A percentile compares a stretch with the other conserved stretches of the same genome.
phyloP scores from a whole-genome alignment of 768 basidiomycete species.

The Exidia glandulosa region DNA sequence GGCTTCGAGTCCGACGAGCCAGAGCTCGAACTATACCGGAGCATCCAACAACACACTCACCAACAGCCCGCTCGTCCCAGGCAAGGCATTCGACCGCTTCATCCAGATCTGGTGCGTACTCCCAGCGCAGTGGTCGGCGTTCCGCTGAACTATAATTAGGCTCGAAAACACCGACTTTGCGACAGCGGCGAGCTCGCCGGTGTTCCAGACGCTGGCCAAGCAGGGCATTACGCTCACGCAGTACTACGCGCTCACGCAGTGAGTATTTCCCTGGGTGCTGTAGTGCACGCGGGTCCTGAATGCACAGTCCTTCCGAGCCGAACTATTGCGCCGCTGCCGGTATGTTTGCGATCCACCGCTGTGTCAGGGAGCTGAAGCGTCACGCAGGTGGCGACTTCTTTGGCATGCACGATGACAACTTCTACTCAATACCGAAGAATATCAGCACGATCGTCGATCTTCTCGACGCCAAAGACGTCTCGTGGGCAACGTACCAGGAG shows the following conservation, averaged over 20 bases:
- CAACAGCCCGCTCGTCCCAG: conserved; percentile 26
- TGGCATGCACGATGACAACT: conserved; percentile 34
- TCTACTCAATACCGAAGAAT: conserved; percentile 17
- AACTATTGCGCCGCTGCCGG: conserved; percentile 41
- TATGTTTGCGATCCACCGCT: background rate
- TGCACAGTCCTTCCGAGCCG: conserved; percentile 53
- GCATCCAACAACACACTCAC: conserved; percentile 31
- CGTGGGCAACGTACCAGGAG: conserved; percentile 55
- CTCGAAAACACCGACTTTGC: conserved; percentile 52
- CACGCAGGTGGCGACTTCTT: conserved; percentile 41
- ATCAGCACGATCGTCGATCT: conserved; percentile 50
- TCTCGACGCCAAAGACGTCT: conserved; percentile 42
- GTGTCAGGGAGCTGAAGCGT: background rate
- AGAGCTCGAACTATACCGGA: conserved; percentile 27
- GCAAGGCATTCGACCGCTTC: conserved; percentile 36
- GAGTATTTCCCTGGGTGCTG: background rate
- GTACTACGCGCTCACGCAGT: conserved; percentile 14
- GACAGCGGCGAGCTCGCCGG: conserved; percentile 13
- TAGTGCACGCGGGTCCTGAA: conserved; percentile 26
- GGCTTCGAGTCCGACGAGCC: conserved; percentile 18
- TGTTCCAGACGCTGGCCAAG: conserved; percentile 28
- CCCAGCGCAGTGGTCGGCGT: background rate
- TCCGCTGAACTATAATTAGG: conserved; percentile 32
- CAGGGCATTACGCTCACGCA: conserved; percentile 38
- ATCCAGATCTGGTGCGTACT: conserved; percentile 17